Evolutionary conservation across 208 protist species (phyloP).

Genomic region (Porcisia deanei): DNA sequence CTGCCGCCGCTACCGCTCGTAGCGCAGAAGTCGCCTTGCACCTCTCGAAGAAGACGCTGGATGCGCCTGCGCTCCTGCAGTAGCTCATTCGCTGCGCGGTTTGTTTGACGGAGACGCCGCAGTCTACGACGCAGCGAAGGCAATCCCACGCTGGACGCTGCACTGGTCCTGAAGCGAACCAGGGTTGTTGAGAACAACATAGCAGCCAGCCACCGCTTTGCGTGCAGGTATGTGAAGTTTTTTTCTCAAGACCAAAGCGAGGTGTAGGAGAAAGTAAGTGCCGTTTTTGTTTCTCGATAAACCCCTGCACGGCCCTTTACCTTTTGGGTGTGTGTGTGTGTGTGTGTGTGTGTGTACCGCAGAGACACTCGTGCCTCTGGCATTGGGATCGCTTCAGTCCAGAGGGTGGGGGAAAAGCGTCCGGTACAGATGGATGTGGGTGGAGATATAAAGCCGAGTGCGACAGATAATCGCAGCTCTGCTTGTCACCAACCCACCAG

Average conservation of each 20-base stretch:
- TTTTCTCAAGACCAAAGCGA: neutral
- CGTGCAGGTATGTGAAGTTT: neutral
- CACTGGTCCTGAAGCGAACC: conserved; percentile 1
- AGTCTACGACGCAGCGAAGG: conserved; percentile 33
- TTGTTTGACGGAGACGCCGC: conserved; percentile 23
- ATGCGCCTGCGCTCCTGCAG: conserved; percentile 46
- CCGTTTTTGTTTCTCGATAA: too few relatives aligned
- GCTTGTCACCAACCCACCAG: neutral
- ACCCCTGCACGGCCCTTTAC: too few relatives aligned
- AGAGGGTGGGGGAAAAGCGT: neutral
- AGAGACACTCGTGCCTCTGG: neutral
- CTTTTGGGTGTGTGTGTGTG: too few relatives aligned
- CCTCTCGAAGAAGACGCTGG: conserved; percentile 15
- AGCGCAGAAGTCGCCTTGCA: conserved; percentile 5
- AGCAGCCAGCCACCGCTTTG: neutral
- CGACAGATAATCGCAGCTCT: neutral
- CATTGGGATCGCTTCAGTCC: neutral
- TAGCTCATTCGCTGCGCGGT: conserved; percentile 20
- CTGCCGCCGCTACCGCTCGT: neutral
- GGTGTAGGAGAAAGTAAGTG: too few relatives aligned
- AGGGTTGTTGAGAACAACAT: conserved; percentile 14
- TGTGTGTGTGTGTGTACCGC: too few relatives aligned
- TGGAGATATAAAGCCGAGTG: neutral
- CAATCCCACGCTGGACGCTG: neutral
- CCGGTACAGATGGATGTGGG: neutral